A percentile compares a stretch with the other conserved stretches of the same genome.
phyloP scores from a whole-genome alignment of 2,329 filamentous ascomycete genomes.

The Ramichloridium luteum region DNA sequence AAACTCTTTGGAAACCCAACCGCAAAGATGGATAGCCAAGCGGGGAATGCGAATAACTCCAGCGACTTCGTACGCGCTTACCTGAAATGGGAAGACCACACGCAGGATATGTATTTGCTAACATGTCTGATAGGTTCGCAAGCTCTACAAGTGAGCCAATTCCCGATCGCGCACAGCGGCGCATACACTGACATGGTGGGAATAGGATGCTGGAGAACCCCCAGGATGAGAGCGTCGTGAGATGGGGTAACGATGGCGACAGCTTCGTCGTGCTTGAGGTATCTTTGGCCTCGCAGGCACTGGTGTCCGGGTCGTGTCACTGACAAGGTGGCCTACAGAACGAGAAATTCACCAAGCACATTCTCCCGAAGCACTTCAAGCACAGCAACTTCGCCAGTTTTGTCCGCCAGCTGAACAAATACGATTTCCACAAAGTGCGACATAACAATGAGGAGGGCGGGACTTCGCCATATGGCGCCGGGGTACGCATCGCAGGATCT shows the following conservation, averaged over 20 bases:
- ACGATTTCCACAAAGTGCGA: constrained; percentile 86
- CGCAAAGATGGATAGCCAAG: constrained; percentile 32
- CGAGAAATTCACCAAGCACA: constrained; percentile 94
- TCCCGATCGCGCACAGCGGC: neutral
- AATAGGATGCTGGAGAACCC: constrained; percentile 90
- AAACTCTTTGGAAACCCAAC: no score
- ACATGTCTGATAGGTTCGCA: constrained; percentile 59
- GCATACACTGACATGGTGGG: constrained; percentile 3
- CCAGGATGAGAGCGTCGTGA: constrained; percentile 78
- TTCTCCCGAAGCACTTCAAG: constrained; percentile 97
- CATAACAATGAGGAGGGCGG: constrained; percentile 79
- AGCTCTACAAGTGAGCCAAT: constrained; percentile 82
- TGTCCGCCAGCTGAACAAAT: constrained; percentile 54
- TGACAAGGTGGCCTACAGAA: constrained; percentile 45
- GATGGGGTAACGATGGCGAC: constrained; percentile 90
- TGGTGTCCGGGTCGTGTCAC: constrained; percentile 4
- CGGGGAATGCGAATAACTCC: constrained; percentile 56
- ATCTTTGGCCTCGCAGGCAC: constrained; percentile 17
- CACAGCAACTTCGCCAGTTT: constrained; percentile 76
- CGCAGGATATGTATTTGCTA: constrained; percentile 1
- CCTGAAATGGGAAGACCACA: constrained; percentile 2
- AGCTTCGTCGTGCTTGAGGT: constrained; percentile 97
- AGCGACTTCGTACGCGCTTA: constrained; percentile 76
- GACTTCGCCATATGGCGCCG: constrained; percentile 67
- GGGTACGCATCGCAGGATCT: constrained; percentile 39